Base-by-base conservation (phyloP, 305 asterid species). In the Fraxinus baroniana region DNA sequence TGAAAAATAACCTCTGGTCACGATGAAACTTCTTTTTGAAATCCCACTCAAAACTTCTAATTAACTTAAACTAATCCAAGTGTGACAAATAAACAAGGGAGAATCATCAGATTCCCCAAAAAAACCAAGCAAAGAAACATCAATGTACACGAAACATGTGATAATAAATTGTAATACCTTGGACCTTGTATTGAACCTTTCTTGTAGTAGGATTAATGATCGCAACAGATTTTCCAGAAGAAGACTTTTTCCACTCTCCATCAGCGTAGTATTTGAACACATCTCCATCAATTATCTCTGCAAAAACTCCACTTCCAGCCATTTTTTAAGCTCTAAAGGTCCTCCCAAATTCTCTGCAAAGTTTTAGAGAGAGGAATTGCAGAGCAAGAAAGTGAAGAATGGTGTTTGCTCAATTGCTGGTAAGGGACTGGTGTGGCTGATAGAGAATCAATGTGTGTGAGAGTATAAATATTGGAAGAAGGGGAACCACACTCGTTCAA, bases 171-270 rank as follows among this genome's bases (percentile, higher is more conserved):
- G 10, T 60, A 79, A 66, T 87, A 95, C 99, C 99, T 93, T 94
- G 98, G 86, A 95, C 99, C 76, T 90, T 95, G 89, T 95, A 95
- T 81, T 95, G 97, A 60, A 93, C 90, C 79, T 89, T 93, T 81
- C 98, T 92, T 0, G 98, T 92, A 35, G 97, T 90, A 4, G 99
- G 99, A 88, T 95, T 95, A 4, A 92, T 84, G 41, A 95, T 95
- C 13, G 93, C 49, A 74, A 94, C 98, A 68, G 97, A 80, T 37
- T 95, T 94, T 0, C 93, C 97, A 39, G 98, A 93, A 4, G 94
- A 81, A 64, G 97, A 94, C 33, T 80, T 88, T 82, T 86, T 93
- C 99, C 99, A 95, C 80, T 91, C 98, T 78, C 99, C 97, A 77
- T 95, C 97, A 9, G 89, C 90, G 78, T 94, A 94, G 84, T 92